Base-by-base conservation (phyloP, 2,329 filamentous ascomycete genomes). In the Dactylonectria macrodidyma region DNA sequence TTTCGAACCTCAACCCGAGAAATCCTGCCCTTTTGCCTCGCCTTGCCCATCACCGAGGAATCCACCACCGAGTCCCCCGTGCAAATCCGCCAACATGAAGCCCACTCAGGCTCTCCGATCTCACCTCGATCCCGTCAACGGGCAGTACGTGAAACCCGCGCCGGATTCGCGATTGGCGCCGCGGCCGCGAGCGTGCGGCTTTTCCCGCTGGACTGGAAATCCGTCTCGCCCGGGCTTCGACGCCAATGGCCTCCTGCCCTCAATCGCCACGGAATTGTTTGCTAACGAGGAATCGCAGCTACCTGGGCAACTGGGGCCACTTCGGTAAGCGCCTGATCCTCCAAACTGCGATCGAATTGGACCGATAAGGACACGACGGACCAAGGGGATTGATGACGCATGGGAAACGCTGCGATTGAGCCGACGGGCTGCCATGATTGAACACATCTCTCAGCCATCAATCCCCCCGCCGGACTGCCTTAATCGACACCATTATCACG, bases 301-400 rank as follows among this genome's bases (percentile, higher is more conserved):
- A 86, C 82, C 84, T 95, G 67, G 93, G 93, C 75, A 83, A 84
- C 81, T 95, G 93, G 92, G 93, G 93, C 78, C 84, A 86, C 78
- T 84, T 95, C 73, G 93, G 92, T 94, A 89, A 85, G 90, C 89
- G 74, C 73, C 50, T 66, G 58, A 59, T 68, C 34, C 44, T 14
- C 48, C 59, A 61, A 71, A 47, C 64, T 63, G 57, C 69, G 65
- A 72, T 67, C 71, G 72, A 71, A 69, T 66, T 65, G 34, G 61
- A 66, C 62, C 66, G 64, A 74, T 62, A 56, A 52, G 62, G 57
- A 54, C 57, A 67, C 67, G 67, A 76, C 73, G 73, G 74, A 68
- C 67, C 59, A 77, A 69, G 56, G 55, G 73, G 63, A 73, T 70
- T 60, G 44, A 72, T 64, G 64, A 70, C 59, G 63, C 26, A 64